These are phyloP conservation scores for Kockiozyma suomiensis DNA, from an alignment of 805 yeast genomes.

Conservation along the genomic window DNA sequence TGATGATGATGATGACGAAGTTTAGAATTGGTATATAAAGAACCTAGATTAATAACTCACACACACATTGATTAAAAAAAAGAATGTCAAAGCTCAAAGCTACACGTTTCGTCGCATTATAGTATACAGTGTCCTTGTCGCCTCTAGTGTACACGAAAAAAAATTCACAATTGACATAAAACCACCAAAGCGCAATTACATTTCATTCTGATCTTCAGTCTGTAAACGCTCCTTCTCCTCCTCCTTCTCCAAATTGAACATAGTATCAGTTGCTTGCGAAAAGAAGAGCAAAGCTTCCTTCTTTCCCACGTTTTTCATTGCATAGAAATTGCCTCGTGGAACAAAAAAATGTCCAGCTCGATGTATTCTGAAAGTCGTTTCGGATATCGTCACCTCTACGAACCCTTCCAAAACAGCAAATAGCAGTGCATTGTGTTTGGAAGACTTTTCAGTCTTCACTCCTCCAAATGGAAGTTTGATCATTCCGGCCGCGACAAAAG, in stretches of 20 bases:
- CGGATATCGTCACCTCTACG: slow-evolving; percentile 66
- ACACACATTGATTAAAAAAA: neutral
- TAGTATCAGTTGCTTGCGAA: slow-evolving; percentile 60
- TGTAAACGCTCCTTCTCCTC: slow-evolving; percentile 3
- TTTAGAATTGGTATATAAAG: neutral
- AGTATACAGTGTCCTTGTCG: neutral
- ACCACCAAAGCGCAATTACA: too few species aligned
- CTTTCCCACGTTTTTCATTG: slow-evolving; percentile 51
- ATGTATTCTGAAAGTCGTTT: slow-evolving; percentile 59
- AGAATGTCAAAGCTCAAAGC: slow-evolving; percentile 1
- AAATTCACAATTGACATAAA: neutral
- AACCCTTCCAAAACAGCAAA: slow-evolving; percentile 75
- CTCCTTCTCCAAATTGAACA: slow-evolving; percentile 23
- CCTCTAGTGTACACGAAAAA: slow-evolving; percentile 6
- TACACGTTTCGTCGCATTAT: too few species aligned
- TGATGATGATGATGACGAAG: slow-evolving; percentile 45
- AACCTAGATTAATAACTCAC: neutral
- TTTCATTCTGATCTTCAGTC: neutral
- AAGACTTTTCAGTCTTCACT: slow-evolving; percentile 59
- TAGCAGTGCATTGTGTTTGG: slow-evolving; percentile 68
- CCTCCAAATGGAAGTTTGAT: slow-evolving; percentile 66
- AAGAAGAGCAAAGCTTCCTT: slow-evolving; percentile 67
- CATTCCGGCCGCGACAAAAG: slow-evolving; percentile 70
- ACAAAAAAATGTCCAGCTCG: slow-evolving; percentile 79
- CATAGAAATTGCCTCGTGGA: slow-evolving; percentile 52